A percentile compares a stretch with the other conserved stretches of the same genome.
Conservation (phyloP, 805 yeast genomes). For the Ogataea ramenticola region DNA sequence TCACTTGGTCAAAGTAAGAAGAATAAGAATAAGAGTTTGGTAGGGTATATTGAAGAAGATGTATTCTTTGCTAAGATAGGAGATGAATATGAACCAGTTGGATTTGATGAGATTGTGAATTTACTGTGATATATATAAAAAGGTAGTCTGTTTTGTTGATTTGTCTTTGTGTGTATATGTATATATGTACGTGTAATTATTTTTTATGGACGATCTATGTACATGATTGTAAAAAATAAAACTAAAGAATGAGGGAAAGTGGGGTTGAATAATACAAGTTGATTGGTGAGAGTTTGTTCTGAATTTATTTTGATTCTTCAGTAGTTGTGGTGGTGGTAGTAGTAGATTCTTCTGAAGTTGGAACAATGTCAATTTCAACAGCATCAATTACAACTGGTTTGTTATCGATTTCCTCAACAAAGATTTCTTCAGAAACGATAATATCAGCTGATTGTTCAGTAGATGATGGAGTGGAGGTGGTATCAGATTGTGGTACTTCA, state of each 20-base stretch:
- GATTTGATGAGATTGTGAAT: conserved; percentile 23
- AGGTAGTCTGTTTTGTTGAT: too few relatives aligned
- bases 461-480: conserved; percentile 7
- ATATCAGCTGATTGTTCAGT: conserved; percentile 11
- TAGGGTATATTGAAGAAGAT: conserved; percentile 54
- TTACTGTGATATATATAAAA: too few relatives aligned
- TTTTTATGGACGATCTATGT: too few relatives aligned
- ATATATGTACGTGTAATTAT: background rate
- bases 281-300: conserved; percentile 21
- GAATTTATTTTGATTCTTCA: background rate
- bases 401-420: conserved; percentile 1
- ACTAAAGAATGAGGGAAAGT: too few relatives aligned
- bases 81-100: conserved; percentile 35
- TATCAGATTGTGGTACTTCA: conserved; percentile 14
- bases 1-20: background rate
- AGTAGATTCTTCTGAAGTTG: background rate
- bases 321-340: too few relatives aligned
- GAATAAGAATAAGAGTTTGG: conserved; percentile 15
- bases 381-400: background rate
- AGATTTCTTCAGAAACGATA: conserved; percentile 4
- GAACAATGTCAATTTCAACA: background rate
- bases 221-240: too few relatives aligned
- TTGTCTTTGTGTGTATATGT: background rate
- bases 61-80: conserved; percentile 41
- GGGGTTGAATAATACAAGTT: too few relatives aligned